Evolutionary conservation across 169 alveolate species (phyloP).

Genomic region (Plasmodium gallinaceum): DNA sequence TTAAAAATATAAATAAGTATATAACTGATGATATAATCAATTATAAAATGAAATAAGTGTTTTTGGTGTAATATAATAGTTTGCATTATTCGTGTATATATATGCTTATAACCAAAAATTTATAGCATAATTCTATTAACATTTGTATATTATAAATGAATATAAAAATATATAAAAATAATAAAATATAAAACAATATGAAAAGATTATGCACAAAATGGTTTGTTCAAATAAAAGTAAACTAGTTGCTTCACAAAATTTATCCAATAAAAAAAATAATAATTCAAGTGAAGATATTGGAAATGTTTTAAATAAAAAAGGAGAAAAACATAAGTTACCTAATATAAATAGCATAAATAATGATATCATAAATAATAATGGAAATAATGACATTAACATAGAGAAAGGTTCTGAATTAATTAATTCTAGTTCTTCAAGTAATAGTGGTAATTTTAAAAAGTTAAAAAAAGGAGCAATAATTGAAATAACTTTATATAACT

Average conservation of each 20-base stretch:
- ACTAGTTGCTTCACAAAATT: not conserved
- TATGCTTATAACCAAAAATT: too few species aligned
- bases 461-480: constrained; percentile 49
- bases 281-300: not conserved
- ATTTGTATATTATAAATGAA: too few species aligned
- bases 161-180: not conserved
- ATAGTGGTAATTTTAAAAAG: not conserved
- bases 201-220: not conserved
- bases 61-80: too few species aligned
- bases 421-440: not conserved
- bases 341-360: not conserved
- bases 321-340: not conserved
- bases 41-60: too few species aligned
- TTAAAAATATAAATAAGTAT: not conserved
- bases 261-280: not conserved
- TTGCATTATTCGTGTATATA: too few species aligned
- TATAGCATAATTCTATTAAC: too few species aligned
- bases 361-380: not conserved
- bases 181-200: not conserved
- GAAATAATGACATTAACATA: not conserved
- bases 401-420: not conserved
- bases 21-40: not conserved
- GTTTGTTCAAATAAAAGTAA: constrained; percentile 33
- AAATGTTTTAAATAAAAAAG: not conserved
- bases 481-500: constrained; percentile 79